phyloP scores from a whole-genome alignment of 805 yeast species.

The Myxozyma monticola region DNA sequence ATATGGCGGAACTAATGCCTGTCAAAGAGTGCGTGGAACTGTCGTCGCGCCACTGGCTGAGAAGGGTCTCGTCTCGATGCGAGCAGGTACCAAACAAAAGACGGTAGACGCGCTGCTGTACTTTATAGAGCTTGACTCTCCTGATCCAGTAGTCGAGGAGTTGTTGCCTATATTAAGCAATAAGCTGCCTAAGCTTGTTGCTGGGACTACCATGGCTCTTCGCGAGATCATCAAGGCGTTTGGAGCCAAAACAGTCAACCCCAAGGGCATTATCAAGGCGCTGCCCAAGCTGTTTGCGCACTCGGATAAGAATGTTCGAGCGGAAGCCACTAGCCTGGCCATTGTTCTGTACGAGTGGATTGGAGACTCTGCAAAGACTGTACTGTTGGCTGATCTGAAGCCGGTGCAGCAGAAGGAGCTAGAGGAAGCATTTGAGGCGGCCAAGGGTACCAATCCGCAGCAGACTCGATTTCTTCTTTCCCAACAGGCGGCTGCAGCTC shows the following conservation, averaged over 20 bases:
- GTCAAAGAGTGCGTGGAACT: conserved; percentile 42
- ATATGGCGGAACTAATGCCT: conserved; percentile 52
- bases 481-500: conserved; percentile 47
- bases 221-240: conserved; percentile 55
- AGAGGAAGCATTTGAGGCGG: conserved; percentile 61
- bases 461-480: conserved; percentile 59
- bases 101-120: conserved; percentile 62
- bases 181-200: conserved; percentile 73
- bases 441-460: conserved; percentile 38
- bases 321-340: conserved; percentile 68
- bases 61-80: conserved; percentile 73
- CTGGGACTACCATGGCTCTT: conserved; percentile 62
- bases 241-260: conserved; percentile 63
- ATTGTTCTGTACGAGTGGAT: conserved; percentile 73
- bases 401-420: conserved; percentile 91
- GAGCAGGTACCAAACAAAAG: conserved; percentile 70
- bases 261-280: conserved; percentile 55
- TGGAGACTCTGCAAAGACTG: conserved; percentile 59
- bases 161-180: conserved; percentile 62
- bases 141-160: conserved; percentile 66
- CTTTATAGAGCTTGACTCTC: conserved; percentile 64
- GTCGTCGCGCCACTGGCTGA: conserved; percentile 58
- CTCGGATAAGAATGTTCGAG: conserved; percentile 82
- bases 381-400: conserved; percentile 70
- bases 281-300: conserved; percentile 75